phyloP scores from a whole-genome alignment of 2,329 filamentous ascomycete species.

The Ophiostoma populinum region DNA sequence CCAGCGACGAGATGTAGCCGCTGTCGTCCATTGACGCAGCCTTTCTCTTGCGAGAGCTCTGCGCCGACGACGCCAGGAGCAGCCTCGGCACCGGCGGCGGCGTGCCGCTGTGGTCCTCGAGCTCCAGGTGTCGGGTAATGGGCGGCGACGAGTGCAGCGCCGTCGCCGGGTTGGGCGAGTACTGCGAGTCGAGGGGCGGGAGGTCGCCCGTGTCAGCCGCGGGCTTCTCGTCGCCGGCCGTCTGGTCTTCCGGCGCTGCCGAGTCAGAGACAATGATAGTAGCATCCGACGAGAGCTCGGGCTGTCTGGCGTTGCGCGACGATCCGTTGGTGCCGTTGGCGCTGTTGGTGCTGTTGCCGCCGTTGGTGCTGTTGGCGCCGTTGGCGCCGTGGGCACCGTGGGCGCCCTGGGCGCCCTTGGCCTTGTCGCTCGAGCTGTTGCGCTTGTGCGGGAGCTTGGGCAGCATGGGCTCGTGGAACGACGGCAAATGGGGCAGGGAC shows the following conservation, averaged over 20 bases:
- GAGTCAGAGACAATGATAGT: slow-evolving; percentile 56
- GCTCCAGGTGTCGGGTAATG: slow-evolving; percentile 40
- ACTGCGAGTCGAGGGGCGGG: slow-evolving; percentile 30
- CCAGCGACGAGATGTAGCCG: slow-evolving; percentile 90
- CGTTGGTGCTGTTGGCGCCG: slow-evolving; percentile 1
- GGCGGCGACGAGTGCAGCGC: slow-evolving; percentile 86
- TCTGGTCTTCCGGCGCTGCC: slow-evolving; percentile 10
- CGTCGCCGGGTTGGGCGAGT: slow-evolving; percentile 51
- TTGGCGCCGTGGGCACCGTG: too few species aligned
- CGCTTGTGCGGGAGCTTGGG: slow-evolving; percentile 24
- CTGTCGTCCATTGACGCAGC: slow-evolving; percentile 73
- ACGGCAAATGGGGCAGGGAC: slow-evolving; percentile 21
- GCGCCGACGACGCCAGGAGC: slow-evolving; percentile 30
- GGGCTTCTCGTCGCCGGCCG: neutral
- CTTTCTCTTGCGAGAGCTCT: slow-evolving; percentile 57
- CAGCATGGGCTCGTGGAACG: slow-evolving; percentile 29
- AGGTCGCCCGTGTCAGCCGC: slow-evolving; percentile 10
- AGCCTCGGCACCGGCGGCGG: slow-evolving; percentile 53
- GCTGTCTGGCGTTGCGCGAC: slow-evolving; percentile 14
- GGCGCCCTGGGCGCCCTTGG: too few species aligned
- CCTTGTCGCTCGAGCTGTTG: slow-evolving; percentile 13
- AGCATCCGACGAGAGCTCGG: slow-evolving; percentile 58
- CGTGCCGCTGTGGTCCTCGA: slow-evolving; percentile 47
- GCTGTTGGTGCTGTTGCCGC: too few species aligned
- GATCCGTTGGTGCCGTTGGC: neutral